Conservation (phyloP, 495 filamentous ascomycete species). For the Penicillium antarcticum region DNA sequence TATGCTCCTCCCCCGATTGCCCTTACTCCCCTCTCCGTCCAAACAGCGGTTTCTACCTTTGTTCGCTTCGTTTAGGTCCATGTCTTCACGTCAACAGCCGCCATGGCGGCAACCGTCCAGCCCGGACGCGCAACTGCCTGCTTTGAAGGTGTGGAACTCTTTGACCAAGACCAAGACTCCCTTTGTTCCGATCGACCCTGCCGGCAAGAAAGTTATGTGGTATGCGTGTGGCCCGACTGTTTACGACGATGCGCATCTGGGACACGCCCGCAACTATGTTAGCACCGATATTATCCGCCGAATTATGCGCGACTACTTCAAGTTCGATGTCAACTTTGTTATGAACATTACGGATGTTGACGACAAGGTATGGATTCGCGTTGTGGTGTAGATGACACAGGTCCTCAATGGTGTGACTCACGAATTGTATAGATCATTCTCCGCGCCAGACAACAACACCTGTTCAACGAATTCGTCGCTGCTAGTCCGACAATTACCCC, state of each 20-base stretch:
- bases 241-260: constrained; percentile 87
- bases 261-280: constrained; percentile 93
- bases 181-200: constrained; percentile 70
- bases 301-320: constrained; percentile 82
- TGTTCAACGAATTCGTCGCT: constrained; percentile 56
- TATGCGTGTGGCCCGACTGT: constrained; percentile 92
- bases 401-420: constrained; percentile 5
- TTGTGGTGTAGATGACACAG: neutral
- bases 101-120: constrained; percentile 44
- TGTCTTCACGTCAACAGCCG: constrained; percentile 46
- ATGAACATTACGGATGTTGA: constrained; percentile 97
- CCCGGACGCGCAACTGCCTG: constrained; percentile 33
- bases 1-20: constrained; percentile 26
- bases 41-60: constrained; percentile 14
- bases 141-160: constrained; percentile 64
- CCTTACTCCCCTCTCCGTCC: constrained; percentile 14
- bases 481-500: constrained; percentile 46
- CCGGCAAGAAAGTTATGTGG: constrained; percentile 72
- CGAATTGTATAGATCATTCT: constrained; percentile 66
- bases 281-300: constrained; percentile 88
- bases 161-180: constrained; percentile 67
- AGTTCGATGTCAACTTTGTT: constrained; percentile 82
- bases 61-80: constrained; percentile 11
- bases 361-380: constrained; percentile 62
- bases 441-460: constrained; percentile 70